Conservation (phyloP, 441 rosid species). For the Biscutella laevigata region DNA sequence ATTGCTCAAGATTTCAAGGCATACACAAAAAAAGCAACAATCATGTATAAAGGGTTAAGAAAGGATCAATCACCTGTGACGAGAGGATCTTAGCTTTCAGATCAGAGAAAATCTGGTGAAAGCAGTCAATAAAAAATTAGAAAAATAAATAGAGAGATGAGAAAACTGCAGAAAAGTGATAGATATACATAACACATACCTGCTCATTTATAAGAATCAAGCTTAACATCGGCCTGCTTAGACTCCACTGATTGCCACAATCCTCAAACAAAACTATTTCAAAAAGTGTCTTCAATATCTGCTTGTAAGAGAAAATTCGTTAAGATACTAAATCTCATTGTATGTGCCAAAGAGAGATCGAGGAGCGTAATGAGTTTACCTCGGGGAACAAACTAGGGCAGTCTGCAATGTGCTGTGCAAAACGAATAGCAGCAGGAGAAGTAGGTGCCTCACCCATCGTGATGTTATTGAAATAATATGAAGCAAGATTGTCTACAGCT, state of each 20-base stretch:
- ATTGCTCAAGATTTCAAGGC: background rate
- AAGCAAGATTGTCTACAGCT: conserved; percentile 92
- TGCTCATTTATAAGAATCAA: conserved; percentile 84
- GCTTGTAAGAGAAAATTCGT: conserved; percentile 23
- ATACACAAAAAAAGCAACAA: conserved; percentile 1
- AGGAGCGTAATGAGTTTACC: conserved; percentile 39
- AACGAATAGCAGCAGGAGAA: conserved; percentile 61
- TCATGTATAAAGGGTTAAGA: background rate
- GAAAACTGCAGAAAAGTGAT: background rate
- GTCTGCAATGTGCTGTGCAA: conserved; percentile 77
- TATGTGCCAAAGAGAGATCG: background rate
- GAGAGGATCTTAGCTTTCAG: conserved; percentile 83
- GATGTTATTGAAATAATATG: conserved; percentile 86
- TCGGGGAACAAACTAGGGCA: conserved; percentile 91
- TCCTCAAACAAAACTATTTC: conserved; percentile 96
- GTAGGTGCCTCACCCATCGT: conserved; percentile 88
- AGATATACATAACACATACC: conserved; percentile 31
- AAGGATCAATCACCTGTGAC: conserved; percentile 57
- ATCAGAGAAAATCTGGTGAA: conserved; percentile 73
- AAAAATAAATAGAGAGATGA: background rate
- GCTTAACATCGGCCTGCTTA: conserved; percentile 96
- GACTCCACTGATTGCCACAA: conserved; percentile 98
- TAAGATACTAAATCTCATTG: too few species aligned
- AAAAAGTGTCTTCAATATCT: conserved; percentile 89
- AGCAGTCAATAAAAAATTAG: conserved; percentile 7